Conservation (phyloP, 2,329 filamentous ascomycete species). For the Phoma sp. region DNA sequence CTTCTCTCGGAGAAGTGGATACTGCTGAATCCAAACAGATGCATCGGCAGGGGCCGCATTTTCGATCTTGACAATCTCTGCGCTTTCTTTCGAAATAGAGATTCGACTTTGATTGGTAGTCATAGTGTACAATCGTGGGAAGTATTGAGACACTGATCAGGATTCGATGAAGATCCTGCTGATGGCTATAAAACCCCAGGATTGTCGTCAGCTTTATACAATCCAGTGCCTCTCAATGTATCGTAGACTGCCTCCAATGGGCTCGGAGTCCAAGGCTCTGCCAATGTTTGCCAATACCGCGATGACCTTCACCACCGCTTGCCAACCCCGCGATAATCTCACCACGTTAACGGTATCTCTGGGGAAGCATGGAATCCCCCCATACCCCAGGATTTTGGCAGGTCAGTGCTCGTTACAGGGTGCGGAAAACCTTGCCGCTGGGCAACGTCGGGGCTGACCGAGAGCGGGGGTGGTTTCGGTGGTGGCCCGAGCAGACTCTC, state of each 20-base stretch:
- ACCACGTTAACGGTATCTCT: not conserved
- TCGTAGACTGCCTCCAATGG: not conserved
- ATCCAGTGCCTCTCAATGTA: not conserved
- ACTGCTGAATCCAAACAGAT: slow-evolving; percentile 8
- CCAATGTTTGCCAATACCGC: not conserved
- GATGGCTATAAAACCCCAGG: not conserved
- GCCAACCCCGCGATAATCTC: not conserved
- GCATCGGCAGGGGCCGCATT: not conserved
- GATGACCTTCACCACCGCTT: not conserved
- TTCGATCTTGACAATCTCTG: slow-evolving; percentile 1
- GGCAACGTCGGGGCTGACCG: not conserved
- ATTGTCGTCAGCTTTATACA: not conserved
- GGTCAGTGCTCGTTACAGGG: not conserved
- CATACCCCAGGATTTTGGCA: not conserved
- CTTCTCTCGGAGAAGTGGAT: slow-evolving; percentile 10
- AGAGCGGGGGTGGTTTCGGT: not conserved
- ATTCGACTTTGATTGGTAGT: not conserved
- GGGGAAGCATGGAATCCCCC: slow-evolving; percentile 1
- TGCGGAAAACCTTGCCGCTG: not conserved
- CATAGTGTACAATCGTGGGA: not conserved
- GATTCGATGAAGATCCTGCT: not conserved
- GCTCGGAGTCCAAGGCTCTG: not conserved
- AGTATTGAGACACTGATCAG: not conserved
- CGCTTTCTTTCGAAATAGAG: not conserved
- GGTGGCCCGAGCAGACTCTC: not conserved